Conservation (phyloP, 768 basidiomycete species). For the Favolaschia claudopus region DNA sequence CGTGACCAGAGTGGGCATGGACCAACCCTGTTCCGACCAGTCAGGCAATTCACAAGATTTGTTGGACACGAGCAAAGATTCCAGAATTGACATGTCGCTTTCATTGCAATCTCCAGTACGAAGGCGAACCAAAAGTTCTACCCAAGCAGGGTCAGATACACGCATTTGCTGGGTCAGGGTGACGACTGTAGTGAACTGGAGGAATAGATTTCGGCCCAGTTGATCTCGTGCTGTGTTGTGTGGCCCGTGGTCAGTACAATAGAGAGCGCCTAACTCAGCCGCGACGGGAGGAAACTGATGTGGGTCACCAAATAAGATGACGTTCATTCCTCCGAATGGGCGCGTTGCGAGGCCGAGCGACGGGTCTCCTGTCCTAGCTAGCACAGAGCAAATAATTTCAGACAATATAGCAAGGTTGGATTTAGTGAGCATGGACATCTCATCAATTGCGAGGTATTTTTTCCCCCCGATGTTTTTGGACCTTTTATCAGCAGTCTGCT, state of each 20-base stretch:
- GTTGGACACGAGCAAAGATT: too few relatives aligned
- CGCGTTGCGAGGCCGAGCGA: too few relatives aligned
- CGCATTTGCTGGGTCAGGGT: conserved; percentile 42
- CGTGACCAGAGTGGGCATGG: too few relatives aligned
- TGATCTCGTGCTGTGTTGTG: neutral
- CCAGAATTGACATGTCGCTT: neutral
- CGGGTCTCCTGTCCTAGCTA: conserved; percentile 2
- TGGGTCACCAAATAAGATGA: conserved; percentile 43
- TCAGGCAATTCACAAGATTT: too few relatives aligned
- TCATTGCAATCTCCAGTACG: conserved; percentile 23
- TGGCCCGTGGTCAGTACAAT: conserved; percentile 18
- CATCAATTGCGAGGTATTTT: conserved; percentile 45
- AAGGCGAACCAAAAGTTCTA: too few relatives aligned
- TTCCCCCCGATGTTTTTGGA: conserved; percentile 25
- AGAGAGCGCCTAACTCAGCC: conserved; percentile 28
- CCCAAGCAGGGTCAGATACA: too few relatives aligned
- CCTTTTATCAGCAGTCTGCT: conserved; percentile 7
- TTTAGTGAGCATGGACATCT: conserved; percentile 48
- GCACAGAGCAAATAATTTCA: conserved; percentile 17
- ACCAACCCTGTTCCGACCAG: too few relatives aligned
- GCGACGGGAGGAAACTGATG: conserved; percentile 50
- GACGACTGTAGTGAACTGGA: conserved; percentile 40
- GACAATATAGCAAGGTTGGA: conserved; percentile 30
- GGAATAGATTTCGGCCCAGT: conserved; percentile 31
- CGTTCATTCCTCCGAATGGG: conserved; percentile 44